Evolutionary conservation across 2,329 filamentous ascomycete genomes (phyloP), one percentile per base, ranked within the genome.

Genomic region (Aspergillus eucalypticola): DNA sequence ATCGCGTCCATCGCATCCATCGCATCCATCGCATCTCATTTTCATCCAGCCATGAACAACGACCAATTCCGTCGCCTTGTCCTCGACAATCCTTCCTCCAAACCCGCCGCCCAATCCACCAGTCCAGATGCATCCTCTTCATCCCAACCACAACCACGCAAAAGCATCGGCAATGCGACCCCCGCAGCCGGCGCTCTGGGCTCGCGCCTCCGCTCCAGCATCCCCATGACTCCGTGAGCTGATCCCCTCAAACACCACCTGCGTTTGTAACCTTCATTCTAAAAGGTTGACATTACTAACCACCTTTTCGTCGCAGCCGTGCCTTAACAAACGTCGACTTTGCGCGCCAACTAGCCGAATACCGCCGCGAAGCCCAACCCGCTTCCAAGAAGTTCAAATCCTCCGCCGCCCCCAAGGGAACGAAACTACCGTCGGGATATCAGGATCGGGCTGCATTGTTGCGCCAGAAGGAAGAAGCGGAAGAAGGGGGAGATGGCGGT

Each of bases 151-250:
- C 41, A 29, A 23, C 32, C 32, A 6, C 67, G 71, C 71, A 51
- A 70, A 41, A 21, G 63, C 60, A 76, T 67, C 59, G 75, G 61
- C 77, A 76, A 72, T 75, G 70, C 84, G 81, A 83, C 79, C 64
- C 72, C 79, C 52, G 75, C 67, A 61, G 78, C 82, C 50, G 78
- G 79, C 52, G 78, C 86, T 4, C 82, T 96, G 59, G 92, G 92
- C 21, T 95, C 91, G 60, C 86, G 90, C 70, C 87, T 90, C 77
- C 87, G 87, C 66, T 85, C 90, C 35, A 94, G 86, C 75, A 94
- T 96, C 63, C 92, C 92, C 59, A 97, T 97, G 94, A 97, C 94
- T 51, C 94, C 94, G 89, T 92, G 83, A 69, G 88, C 81, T 23
- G 32, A 35, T 35, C 11, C 32, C 32, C 11, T 11, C 5, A 4